phyloP scores from a whole-genome alignment of 371 early-diverging fungal genomes.

The Apophysomyces variabilis region DNA sequence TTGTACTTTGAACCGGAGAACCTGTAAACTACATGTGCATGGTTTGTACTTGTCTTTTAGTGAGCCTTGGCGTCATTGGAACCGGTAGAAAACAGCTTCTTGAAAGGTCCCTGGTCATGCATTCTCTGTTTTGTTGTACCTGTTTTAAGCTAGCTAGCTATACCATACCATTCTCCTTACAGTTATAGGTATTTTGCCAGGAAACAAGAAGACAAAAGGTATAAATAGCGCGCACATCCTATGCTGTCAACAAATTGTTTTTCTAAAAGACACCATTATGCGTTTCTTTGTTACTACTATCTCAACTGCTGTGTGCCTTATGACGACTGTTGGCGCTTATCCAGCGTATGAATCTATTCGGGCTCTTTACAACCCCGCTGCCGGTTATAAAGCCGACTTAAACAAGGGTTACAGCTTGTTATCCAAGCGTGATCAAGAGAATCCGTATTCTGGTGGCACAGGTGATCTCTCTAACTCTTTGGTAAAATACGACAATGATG shows the following conservation, averaged over 20 bases:
- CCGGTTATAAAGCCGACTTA: neutral
- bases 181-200: too few species aligned
- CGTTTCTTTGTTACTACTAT: neutral
- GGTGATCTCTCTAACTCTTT: too few species aligned
- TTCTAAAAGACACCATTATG: neutral
- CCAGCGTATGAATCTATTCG: neutral
- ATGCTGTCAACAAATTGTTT: neutral
- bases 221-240: neutral
- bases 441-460: too few species aligned
- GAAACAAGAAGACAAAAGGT: neutral
- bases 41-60: too few species aligned
- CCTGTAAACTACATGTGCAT: too few species aligned
- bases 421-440: neutral
- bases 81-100: slow-evolving; percentile 4
- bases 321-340: neutral
- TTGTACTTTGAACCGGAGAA: too few species aligned
- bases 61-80: neutral
- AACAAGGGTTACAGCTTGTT: neutral
- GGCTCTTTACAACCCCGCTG: neutral
- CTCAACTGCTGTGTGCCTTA: neutral
- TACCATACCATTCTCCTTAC: neutral
- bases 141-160: neutral
- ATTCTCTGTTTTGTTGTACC: neutral
- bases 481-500: too few species aligned
- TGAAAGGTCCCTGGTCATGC: neutral